Base-by-base conservation (phyloP, 1,284 basidiomycete species). In the Trichosporon coremiiforme region DNA sequence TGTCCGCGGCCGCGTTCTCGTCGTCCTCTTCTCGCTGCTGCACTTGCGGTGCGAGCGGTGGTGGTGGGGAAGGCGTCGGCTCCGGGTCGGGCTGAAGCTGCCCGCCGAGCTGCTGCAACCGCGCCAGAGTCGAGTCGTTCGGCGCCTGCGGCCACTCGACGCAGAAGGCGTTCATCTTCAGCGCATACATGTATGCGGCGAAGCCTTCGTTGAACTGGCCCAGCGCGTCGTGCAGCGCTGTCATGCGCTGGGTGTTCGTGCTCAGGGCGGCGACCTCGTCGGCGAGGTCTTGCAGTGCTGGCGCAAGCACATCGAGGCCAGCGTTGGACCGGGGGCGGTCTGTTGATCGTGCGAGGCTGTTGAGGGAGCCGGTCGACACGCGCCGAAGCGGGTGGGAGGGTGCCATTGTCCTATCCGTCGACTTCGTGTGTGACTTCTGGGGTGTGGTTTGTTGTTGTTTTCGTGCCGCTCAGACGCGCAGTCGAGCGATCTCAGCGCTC, bases 91-190 rank as follows among this genome's bases (percentile, higher is more conserved):
- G 60, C 45, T 33, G 6, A n/a, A 65, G 57, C 8, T 41, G 29
- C 15, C 20, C 57, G 57, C 57, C 57, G 33, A 75, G 66, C 36
- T 72, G 47, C 10, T 41, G 65, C 25, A 72, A 35, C 31, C 92
- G 90, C 29, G 88, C 88, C 88, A 92, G 75, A 3, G 77, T 75
- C 17, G 68, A 67, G 29, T 76, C 69, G 47, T 73, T 73, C 17
- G 77, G 75, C 62, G 73, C 76, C 75, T 78, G 91, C 0, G 89
- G 88, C 94, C 94, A 97, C 80, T 96, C 94, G 0, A 90, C 90
- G 33, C 94, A 95, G 73, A 95, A 88, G 0, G 93, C 90, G 78
- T 96, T 95, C 93, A 97, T 96, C 80, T 94, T 91, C 87, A 97
- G 89, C 10, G 91, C 90, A 81, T 95, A 95, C 20, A 97, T 83